Evolutionary conservation across 2,329 filamentous ascomycete genomes (phyloP), one percentile per base, ranked within the genome.

Genomic region (Leptographium flavum): DNA sequence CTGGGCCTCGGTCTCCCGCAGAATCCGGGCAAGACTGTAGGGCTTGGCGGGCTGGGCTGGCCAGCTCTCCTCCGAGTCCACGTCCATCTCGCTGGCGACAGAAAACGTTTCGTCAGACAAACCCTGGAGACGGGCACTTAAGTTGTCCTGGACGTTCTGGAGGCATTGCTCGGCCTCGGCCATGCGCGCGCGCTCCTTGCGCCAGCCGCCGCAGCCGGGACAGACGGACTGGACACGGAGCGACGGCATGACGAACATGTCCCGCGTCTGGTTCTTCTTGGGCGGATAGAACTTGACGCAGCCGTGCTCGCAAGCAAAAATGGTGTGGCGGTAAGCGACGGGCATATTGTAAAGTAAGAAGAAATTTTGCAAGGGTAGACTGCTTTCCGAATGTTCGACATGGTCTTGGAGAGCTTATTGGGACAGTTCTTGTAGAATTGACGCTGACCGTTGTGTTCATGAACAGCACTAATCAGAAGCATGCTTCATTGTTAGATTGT

Each of bases 291-390:
- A 22, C 31, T 21, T 19, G 37, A 42, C 21, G 38, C 2, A n/a
- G 17, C 21, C 30, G 31, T 52, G 49, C 21, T 27, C 27, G 36
- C 49, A 50, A 22, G 45, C n/a, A n/a, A 45, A 50, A 19, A 50
- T 19, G 27, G 40, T 43, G 30, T 32, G 39, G 13, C 47, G 45
- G 38, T 35, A 45, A 15, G 39, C 47, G 32, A 40, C 17, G n/a
- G 25, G 5, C 27, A 27, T 27, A 11, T 10, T 14, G 17, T 39
- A 11, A 4, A 23, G 5, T 19, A 23, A 3, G 4, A 25, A 5
- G 21, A 7, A 14, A 15, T 37, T 5, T 2, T 2, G 19, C 10
- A 17, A 28, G 3, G n/a, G n/a, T 27, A 23, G n/a, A n/a, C n/a
- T n/a, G n/a, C n/a, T n/a, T n/a, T n/a, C n/a, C n/a, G n/a, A n/a